Evolutionary conservation across 1,139 yeast genomes (phyloP), one percentile per base, ranked within the genome.

Genomic region (Geotrichum reessii): DNA sequence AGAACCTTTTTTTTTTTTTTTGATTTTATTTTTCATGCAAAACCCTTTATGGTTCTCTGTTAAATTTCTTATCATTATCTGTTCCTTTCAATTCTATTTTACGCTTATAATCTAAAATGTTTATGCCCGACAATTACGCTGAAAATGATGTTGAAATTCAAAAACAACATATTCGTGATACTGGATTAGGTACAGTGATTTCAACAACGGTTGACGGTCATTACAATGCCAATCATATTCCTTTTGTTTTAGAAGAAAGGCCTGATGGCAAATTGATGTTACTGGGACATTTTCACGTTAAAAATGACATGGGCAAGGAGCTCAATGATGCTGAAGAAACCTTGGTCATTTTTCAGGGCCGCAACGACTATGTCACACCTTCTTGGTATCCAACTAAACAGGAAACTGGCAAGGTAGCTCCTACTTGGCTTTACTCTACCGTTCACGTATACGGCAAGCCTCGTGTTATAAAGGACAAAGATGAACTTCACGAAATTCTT

Each of bases 371-470:
- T 67, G 78, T 84, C 42, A 73, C 85, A 8, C 89, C 91, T 2
- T 72, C 78, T 17, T 84, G 84, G 76, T 85, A 85, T 66, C 76
- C 78, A 1, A 84, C 85, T 71, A 73, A 77, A 63, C 66, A 67
- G 1, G 78, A 77, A 55, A 81, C 85, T 28, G 86, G 83, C 62
- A 84, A 83, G 65, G 79, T 77, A 47, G 91, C 84, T 9, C 89
- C 90, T 12, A 85, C 91, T 0, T 85, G 90, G 91, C 85, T 82
- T 69, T 85, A 81, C 72, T 84, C 82, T 1, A 73, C 82, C 3
- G 85, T 81, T 46, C 89, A 85, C 66, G 76, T 81, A 48, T 74
- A 81, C 58, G 90, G 90, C 2, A 77, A 70, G 50, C 78, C 86
- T 9, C 73, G 63, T 21, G 69, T 85, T 11, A 69, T 81, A 21